phyloP scores from a whole-genome alignment of 2,329 filamentous ascomycete genomes.

The Ambrosiella xylebori region DNA sequence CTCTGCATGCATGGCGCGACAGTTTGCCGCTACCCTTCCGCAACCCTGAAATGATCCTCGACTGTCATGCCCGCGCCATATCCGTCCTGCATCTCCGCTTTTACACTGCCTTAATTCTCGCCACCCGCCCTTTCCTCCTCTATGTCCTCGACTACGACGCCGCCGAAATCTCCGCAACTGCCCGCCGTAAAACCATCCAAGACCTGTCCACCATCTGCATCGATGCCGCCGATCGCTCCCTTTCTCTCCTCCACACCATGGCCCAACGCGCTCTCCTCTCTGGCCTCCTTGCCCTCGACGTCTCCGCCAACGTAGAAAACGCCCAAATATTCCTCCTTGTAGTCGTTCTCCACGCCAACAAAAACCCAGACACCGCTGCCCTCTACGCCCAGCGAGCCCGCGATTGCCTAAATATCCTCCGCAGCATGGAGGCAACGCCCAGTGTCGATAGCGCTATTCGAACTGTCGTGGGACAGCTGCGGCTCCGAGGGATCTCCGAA shows the following conservation, averaged over 20 bases:
- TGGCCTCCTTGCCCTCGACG: slow-evolving; percentile 16
- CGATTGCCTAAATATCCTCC: slow-evolving; percentile 15
- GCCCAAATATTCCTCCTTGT: slow-evolving; percentile 17
- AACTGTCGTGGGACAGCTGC: neutral
- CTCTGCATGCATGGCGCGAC: slow-evolving; percentile 15
- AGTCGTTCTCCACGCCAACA: slow-evolving; percentile 9
- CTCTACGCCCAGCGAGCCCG: slow-evolving; percentile 8
- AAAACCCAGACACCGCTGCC: neutral
- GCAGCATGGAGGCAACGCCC: slow-evolving; percentile 18
- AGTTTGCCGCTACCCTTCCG: slow-evolving; percentile 16
- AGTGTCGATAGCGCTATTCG: slow-evolving; percentile 5
- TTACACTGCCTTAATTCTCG: slow-evolving; percentile 11
- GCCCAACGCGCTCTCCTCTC: slow-evolving; percentile 14
- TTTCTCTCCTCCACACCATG: slow-evolving; percentile 15
- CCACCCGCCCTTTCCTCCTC: slow-evolving; percentile 15
- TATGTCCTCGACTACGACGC: slow-evolving; percentile 12
- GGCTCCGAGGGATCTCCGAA: slow-evolving; percentile 1
- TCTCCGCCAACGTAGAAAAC: slow-evolving; percentile 15
- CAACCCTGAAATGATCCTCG: slow-evolving; percentile 14
- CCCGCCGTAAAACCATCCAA: slow-evolving; percentile 16
- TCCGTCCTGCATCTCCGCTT: slow-evolving; percentile 15
- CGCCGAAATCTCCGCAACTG: neutral
- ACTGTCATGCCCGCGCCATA: slow-evolving; percentile 16
- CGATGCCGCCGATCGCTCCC: slow-evolving; percentile 15
- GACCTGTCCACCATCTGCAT: slow-evolving; percentile 15